Evolutionary conservation across 2,329 filamentous ascomycete genomes (phyloP).

Genomic region (Fusarium marasasianum): DNA sequence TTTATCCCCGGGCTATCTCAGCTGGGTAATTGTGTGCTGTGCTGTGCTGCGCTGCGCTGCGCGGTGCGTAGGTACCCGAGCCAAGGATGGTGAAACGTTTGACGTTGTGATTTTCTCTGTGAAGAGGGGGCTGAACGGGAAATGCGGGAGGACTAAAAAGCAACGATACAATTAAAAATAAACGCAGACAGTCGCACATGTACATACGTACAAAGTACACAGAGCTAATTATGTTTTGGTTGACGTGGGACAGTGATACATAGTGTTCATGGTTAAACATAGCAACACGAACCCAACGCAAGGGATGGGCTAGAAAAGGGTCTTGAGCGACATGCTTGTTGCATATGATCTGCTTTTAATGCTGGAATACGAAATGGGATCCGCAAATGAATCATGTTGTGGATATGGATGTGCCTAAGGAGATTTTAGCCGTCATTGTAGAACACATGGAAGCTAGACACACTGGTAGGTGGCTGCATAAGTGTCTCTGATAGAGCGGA

Average conservation of each 20-base stretch:
- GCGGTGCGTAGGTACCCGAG: background rate
- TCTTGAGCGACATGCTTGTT: slow-evolving; percentile 12
- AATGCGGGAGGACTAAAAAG: slow-evolving; percentile 14
- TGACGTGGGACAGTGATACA: background rate
- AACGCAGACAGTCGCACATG: background rate
- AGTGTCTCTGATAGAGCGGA: background rate
- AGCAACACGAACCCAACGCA: background rate
- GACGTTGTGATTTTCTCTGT: slow-evolving; percentile 10
- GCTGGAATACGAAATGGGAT: slow-evolving; percentile 15
- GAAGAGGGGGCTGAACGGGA: slow-evolving; percentile 20
- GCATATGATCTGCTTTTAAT: slow-evolving; percentile 29
- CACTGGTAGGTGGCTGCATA: background rate
- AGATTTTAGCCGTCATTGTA: background rate
- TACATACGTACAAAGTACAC: background rate
- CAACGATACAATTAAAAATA: background rate
- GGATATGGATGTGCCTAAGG: background rate
- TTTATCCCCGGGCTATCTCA: slow-evolving; percentile 15
- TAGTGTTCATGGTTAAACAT: background rate
- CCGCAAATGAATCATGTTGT: slow-evolving; percentile 3
- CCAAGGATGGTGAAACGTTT: slow-evolving; percentile 24
- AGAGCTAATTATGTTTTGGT: background rate
- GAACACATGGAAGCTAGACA: background rate
- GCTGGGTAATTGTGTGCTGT: background rate
- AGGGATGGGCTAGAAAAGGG: background rate
- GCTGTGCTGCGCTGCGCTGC: background rate